Conservation (phyloP, 2,329 filamentous ascomycete species). For the Akanthomyces lecanii region DNA sequence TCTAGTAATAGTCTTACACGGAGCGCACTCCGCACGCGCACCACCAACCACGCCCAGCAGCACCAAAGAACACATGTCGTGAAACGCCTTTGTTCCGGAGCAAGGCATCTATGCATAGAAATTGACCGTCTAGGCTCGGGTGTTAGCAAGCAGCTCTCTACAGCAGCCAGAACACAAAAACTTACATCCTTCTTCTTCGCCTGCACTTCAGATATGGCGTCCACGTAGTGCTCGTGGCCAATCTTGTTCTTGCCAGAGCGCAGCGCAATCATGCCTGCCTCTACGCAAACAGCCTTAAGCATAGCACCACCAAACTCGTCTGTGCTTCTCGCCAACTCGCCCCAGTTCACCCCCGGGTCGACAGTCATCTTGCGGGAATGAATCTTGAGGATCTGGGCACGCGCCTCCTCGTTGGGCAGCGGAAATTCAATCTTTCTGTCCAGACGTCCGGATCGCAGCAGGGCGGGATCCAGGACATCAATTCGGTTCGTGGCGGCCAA, state of each 20-base stretch:
- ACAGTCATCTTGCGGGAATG: slow-evolving; percentile 98
- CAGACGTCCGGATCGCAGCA: slow-evolving; percentile 85
- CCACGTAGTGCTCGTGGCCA: slow-evolving; percentile 96
- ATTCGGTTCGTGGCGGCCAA: slow-evolving; percentile 92
- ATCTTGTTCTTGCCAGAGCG: slow-evolving; percentile 94
- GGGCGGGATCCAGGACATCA: slow-evolving; percentile 86
- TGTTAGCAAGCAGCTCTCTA: slow-evolving; percentile 16
- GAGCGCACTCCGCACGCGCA: slow-evolving; percentile 1
- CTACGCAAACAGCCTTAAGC: slow-evolving; percentile 97
- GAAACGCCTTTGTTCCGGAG: neutral
- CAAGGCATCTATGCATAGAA: slow-evolving; percentile 43
- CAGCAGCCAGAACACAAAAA: slow-evolving; percentile 21
- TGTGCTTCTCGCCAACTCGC: slow-evolving; percentile 89
- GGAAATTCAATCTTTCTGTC: slow-evolving; percentile 99
- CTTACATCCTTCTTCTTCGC: slow-evolving; percentile 88
- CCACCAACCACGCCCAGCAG: neutral
- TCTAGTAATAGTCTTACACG: slow-evolving; percentile 16
- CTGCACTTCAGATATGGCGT: slow-evolving; percentile 95
- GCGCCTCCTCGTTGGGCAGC: slow-evolving; percentile 93
- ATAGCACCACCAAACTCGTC: slow-evolving; percentile 98
- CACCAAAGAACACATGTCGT: neutral
- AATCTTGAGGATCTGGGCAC: slow-evolving; percentile 94
- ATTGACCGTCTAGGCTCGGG: slow-evolving; percentile 47
- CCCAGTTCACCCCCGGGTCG: slow-evolving; percentile 90
- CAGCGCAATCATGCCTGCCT: slow-evolving; percentile 98